phyloP scores from a whole-genome alignment of 352 stramenopile genomes.

The Phytophthora fragariae region DNA sequence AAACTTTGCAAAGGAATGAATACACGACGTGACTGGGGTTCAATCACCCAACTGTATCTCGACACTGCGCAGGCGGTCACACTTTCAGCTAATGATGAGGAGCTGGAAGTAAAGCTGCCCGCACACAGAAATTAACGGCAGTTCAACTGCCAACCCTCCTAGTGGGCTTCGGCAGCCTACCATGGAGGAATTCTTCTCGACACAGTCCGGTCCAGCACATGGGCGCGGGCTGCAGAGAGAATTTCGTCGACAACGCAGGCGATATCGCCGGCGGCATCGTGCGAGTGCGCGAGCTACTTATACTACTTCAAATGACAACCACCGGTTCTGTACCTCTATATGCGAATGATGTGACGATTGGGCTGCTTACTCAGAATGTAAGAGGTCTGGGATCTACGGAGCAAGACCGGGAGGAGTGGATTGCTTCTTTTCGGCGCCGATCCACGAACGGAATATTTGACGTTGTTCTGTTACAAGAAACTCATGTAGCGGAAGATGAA shows the following conservation, averaged over 20 bases:
- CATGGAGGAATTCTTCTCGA: background rate
- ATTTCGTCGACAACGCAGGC: background rate
- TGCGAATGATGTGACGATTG: background rate
- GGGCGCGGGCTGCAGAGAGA: background rate
- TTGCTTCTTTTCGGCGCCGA: background rate
- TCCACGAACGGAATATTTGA: background rate
- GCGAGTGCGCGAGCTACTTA: background rate
- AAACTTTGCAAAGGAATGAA: too few relatives aligned
- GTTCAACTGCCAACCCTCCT: background rate
- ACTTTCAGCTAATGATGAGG: too few relatives aligned
- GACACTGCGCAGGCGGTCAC: too few relatives aligned
- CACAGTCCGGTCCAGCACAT: background rate
- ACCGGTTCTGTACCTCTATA: background rate
- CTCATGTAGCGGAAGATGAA: background rate
- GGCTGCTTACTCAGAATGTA: background rate
- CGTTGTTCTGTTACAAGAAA: background rate
- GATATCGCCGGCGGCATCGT: background rate
- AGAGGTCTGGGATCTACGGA: background rate
- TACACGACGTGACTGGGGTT: too few relatives aligned
- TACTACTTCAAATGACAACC: too few relatives aligned
- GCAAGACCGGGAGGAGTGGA: background rate
- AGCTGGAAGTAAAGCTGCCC: too few relatives aligned
- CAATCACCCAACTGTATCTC: too few relatives aligned
- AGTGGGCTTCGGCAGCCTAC: background rate
- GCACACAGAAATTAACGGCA: too few relatives aligned